These are phyloP conservation scores for Diaporthe citrichinensis DNA, from an alignment of 2,329 filamentous ascomycete species.

Conservation along the genomic window DNA sequence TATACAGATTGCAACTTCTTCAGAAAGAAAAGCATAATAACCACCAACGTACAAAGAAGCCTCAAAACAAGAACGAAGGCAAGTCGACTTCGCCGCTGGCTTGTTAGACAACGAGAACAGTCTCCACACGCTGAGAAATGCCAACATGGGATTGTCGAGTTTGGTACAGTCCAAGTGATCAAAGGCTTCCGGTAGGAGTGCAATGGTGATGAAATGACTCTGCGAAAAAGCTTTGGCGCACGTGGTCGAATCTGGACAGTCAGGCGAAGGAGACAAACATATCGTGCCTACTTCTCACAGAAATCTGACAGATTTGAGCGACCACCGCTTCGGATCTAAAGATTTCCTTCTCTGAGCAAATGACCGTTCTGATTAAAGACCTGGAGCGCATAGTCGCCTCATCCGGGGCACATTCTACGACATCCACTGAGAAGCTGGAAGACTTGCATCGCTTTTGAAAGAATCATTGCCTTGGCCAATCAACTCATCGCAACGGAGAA, in stretches of 20 bases:
- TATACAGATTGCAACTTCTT: not conserved
- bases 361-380: not conserved
- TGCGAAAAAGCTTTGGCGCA: not conserved
- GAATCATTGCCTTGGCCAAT: too few relatives aligned
- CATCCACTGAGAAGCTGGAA: not conserved
- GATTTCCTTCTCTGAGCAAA: not conserved
- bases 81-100: not conserved
- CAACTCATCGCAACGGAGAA: not conserved
- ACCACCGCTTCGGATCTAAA: not conserved
- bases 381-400: not conserved
- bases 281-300: not conserved
- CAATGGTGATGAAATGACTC: not conserved
- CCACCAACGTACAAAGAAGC: not conserved
- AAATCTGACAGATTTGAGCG: not conserved
- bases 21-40: not conserved
- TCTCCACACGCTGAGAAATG: not conserved
- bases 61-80: not conserved
- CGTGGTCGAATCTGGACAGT: not conserved
- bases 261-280: not conserved
- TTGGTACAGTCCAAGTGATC: not conserved
- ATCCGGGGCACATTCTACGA: not conserved
- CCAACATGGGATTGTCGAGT: not conserved
- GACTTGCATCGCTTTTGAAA: not conserved
- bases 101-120: not conserved
- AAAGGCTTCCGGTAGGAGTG: not conserved